phyloP scores from a whole-genome alignment of 768 basidiomycete species.

The Trametes sanguinea region DNA sequence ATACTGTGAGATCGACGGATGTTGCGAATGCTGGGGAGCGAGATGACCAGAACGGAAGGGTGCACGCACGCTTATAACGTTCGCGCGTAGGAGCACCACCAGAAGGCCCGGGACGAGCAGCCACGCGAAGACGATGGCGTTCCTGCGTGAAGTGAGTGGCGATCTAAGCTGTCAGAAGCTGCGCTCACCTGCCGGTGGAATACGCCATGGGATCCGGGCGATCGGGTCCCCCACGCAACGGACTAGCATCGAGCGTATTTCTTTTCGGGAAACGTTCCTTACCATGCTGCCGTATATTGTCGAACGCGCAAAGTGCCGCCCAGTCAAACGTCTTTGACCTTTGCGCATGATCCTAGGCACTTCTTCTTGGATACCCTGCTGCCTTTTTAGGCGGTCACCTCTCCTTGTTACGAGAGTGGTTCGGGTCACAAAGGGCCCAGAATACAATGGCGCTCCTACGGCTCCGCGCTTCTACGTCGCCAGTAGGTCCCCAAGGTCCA shows the following conservation, averaged over 20 bases:
- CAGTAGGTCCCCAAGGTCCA: no score
- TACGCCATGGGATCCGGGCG: slow-evolving; percentile 1
- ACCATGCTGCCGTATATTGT: neutral
- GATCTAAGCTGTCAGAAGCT: slow-evolving; percentile 12
- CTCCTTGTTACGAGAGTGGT: neutral
- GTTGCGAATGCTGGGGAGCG: neutral
- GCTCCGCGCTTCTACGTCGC: no score
- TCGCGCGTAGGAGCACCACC: neutral
- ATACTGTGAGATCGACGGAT: neutral
- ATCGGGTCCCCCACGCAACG: slow-evolving; percentile 1
- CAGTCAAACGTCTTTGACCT: slow-evolving; percentile 6
- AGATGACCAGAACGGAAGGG: neutral
- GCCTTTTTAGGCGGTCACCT: neutral
- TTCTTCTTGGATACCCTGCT: neutral
- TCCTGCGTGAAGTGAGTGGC: slow-evolving; percentile 12
- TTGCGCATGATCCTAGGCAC: slow-evolving; percentile 6
- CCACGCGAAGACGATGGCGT: neutral
- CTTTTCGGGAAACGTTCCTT: slow-evolving; percentile 6
- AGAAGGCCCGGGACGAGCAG: neutral
- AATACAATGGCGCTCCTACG: no score
- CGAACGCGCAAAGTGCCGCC: neutral
- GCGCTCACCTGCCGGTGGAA: neutral
- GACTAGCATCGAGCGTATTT: neutral
- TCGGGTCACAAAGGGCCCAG: neutral
- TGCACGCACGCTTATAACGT: neutral